Evolutionary conservation across 1,284 basidiomycete genomes (phyloP).

Genomic region (Tremellales sp.): DNA sequence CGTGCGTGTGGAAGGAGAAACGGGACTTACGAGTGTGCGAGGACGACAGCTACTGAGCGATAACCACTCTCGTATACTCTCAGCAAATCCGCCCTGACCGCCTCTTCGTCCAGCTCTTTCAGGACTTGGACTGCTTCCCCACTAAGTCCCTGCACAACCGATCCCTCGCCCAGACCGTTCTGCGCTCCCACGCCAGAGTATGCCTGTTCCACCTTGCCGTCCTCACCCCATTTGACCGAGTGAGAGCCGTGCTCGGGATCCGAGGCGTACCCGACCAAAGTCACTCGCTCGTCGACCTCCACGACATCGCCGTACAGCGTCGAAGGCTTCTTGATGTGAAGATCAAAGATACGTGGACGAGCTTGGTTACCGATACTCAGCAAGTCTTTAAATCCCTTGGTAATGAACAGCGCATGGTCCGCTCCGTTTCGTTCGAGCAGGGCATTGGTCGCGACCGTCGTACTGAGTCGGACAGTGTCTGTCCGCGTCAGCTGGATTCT

Average conservation of each 20-base stretch:
- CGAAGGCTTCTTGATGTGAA: constrained; percentile 68
- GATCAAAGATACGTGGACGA: constrained; percentile 76
- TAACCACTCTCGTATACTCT: constrained; percentile 19
- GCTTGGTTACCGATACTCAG: constrained; percentile 70
- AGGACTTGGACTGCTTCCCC: constrained; percentile 89
- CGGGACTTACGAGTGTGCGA: constrained; percentile 21
- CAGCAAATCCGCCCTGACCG: constrained; percentile 15
- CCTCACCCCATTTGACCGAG: constrained; percentile 66
- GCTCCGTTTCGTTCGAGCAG: constrained; percentile 90
- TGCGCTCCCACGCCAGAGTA: constrained; percentile 56
- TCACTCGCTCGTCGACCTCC: constrained; percentile 54
- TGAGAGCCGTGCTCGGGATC: constrained; percentile 76
- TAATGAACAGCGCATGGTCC: constrained; percentile 85
- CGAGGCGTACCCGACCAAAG: constrained; percentile 80
- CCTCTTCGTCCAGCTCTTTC: constrained; percentile 61
- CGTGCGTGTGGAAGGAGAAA: constrained; percentile 32
- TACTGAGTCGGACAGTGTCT: constrained; percentile 90
- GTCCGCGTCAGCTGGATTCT: neutral
- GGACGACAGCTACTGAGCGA: constrained; percentile 21
- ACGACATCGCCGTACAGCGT: constrained; percentile 54
- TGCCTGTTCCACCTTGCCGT: constrained; percentile 59
- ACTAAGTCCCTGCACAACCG: constrained; percentile 72
- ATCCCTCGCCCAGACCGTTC: constrained; percentile 8
- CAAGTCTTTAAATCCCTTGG: constrained; percentile 84
- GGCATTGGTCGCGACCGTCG: constrained; percentile 93